Conservation (phyloP, 2,329 filamentous ascomycete species). For the Pseudogymnoascus sp. region DNA sequence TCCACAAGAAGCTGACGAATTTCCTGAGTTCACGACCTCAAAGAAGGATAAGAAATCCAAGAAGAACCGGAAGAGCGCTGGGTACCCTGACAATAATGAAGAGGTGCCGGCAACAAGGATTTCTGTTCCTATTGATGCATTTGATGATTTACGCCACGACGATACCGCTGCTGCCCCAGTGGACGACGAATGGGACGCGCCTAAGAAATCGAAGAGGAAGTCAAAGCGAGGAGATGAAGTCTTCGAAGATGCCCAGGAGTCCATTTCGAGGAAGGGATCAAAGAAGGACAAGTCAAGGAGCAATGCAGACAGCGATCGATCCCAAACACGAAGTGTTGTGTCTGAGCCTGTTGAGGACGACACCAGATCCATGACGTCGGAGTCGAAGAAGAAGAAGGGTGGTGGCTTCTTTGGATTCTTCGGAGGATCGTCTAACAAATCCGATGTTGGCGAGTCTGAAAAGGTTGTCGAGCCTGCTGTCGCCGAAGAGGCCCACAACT, state of each 20-base stretch:
- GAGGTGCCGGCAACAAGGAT: constrained; percentile 23
- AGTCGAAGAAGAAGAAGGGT: constrained; percentile 28
- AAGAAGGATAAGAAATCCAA: constrained; percentile 18
- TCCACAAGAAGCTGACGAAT: constrained; percentile 18
- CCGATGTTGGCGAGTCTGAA: constrained; percentile 17
- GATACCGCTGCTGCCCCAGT: constrained; percentile 20
- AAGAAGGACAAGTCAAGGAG: constrained; percentile 14
- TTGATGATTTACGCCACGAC: constrained; percentile 26
- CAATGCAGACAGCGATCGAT: constrained; percentile 29
- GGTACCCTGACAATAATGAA: neutral
- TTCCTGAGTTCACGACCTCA: constrained; percentile 20
- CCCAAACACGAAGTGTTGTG: neutral
- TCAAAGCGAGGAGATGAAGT: constrained; percentile 30
- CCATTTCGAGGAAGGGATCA: constrained; percentile 25
- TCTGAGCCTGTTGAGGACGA: constrained; percentile 24
- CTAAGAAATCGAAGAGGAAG: constrained; percentile 31
- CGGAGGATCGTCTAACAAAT: constrained; percentile 34
- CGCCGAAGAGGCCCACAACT: neutral
- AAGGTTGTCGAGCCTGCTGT: neutral
- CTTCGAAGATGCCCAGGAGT: constrained; percentile 33
- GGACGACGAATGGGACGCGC: constrained; percentile 29
- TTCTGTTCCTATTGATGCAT: constrained; percentile 28
- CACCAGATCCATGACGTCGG: constrained; percentile 41
- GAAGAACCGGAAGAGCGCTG: constrained; percentile 16
- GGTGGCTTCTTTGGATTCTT: constrained; percentile 38